Evolutionary conservation across 805 yeast genomes (phyloP).

Genomic region (Candida caryicola): DNA sequence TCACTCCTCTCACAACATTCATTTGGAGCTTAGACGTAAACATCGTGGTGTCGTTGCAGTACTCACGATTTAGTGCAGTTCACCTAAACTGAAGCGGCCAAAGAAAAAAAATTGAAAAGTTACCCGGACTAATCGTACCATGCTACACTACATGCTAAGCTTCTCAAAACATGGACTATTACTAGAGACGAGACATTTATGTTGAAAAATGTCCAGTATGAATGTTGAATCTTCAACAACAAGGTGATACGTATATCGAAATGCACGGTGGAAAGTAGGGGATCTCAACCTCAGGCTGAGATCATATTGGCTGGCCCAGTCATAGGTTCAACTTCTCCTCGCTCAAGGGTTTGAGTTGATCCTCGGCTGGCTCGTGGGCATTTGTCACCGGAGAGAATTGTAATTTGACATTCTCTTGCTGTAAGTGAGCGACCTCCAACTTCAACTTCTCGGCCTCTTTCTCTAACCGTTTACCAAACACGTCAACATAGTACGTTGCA

Average conservation of each 20-base stretch:
- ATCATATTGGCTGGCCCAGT: no score
- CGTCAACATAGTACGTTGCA: constrained; percentile 90
- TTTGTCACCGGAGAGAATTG: constrained; percentile 6
- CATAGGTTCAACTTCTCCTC: background rate
- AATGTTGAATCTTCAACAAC: no score
- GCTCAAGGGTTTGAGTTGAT: background rate
- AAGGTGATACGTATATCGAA: no score
- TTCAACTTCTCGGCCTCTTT: constrained; percentile 75
- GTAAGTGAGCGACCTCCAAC: constrained; percentile 65
- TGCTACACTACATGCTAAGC: no score
- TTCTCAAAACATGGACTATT: no score
- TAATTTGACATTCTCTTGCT: constrained; percentile 20
- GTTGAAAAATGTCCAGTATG: no score
- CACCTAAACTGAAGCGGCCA: background rate
- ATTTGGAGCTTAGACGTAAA: constrained; percentile 4
- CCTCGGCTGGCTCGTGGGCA: background rate
- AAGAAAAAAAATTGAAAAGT: constrained; percentile 2
- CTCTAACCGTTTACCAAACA: constrained; percentile 85
- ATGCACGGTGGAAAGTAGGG: no score
- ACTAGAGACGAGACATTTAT: no score
- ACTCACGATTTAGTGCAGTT: no score
- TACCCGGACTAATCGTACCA: no score
- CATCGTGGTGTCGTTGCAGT: constrained; percentile 5
- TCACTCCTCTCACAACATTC: background rate
- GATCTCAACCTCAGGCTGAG: no score